Evolutionary conservation across 768 basidiomycete species (phyloP).

Genomic region (Phallus indusiatus): DNA sequence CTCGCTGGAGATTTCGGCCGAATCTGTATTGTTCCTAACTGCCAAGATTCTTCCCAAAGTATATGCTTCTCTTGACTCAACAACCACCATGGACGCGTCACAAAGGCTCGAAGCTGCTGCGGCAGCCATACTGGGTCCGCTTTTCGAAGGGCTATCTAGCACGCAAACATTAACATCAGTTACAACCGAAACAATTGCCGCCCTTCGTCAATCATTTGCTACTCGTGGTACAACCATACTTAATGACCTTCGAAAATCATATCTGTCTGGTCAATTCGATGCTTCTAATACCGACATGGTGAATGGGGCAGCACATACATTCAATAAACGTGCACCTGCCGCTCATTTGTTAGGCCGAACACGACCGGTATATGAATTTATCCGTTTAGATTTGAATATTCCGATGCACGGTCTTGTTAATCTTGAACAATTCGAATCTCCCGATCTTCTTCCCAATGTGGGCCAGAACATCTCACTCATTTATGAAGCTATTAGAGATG

Average conservation of each 20-base stretch:
- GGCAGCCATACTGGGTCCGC: slow-evolving; percentile 44
- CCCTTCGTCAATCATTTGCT: slow-evolving; percentile 48
- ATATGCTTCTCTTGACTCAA: slow-evolving; percentile 46
- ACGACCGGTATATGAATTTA: slow-evolving; percentile 65
- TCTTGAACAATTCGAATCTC: slow-evolving; percentile 28
- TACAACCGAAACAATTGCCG: slow-evolving; percentile 26
- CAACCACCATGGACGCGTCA: slow-evolving; percentile 61
- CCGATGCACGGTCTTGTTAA: slow-evolving; percentile 77
- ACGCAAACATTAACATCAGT: slow-evolving; percentile 37
- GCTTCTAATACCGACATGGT: neutral
- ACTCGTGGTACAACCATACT: slow-evolving; percentile 37
- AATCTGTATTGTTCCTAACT: slow-evolving; percentile 20
- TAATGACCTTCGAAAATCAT: slow-evolving; percentile 17
- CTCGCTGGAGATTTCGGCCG: slow-evolving; percentile 24
- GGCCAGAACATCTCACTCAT: slow-evolving; percentile 66
- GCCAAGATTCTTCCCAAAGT: slow-evolving; percentile 23
- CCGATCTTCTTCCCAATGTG: slow-evolving; percentile 49
- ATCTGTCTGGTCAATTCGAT: neutral
- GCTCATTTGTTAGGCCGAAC: slow-evolving; percentile 58
- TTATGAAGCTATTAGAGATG: slow-evolving; percentile 72
- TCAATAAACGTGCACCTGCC: slow-evolving; percentile 43
- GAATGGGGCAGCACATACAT: neutral
- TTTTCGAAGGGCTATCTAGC: slow-evolving; percentile 28
- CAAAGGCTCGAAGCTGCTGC: slow-evolving; percentile 67
- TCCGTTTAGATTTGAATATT: slow-evolving; percentile 63